phyloP scores from a whole-genome alignment of 768 basidiomycete genomes.

The Trametes punicea region DNA sequence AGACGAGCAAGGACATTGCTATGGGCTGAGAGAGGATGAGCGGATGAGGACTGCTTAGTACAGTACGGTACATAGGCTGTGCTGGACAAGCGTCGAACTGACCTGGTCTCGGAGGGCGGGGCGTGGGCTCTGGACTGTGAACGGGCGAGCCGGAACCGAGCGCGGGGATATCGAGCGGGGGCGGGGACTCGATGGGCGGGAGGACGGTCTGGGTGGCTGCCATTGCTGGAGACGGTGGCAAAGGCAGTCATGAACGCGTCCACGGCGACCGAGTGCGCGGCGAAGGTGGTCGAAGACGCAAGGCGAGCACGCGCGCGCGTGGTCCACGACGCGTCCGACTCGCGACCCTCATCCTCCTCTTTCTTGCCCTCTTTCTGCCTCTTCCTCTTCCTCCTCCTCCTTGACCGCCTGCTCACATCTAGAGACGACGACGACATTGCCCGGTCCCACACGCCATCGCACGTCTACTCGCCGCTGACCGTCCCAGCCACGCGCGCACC shows the following conservation, averaged over 20 bases:
- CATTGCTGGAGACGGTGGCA: neutral
- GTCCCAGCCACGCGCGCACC: neutral
- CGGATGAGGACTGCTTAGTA: neutral
- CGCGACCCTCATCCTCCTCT: neutral
- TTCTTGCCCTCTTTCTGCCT: neutral
- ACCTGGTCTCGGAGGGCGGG: slow-evolving; percentile 9
- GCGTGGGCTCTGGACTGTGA: slow-evolving; percentile 7
- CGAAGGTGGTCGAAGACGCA: neutral
- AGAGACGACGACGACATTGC: no score
- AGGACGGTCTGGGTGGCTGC: slow-evolving; percentile 12
- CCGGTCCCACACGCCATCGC: neutral
- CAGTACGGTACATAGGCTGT: no score
- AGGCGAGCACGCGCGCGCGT: neutral
- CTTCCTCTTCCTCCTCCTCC: neutral
- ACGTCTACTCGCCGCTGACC: neutral
- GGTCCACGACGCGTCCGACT: neutral
- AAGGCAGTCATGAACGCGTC: neutral
- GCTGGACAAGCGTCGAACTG: neutral
- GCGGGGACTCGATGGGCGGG: slow-evolving; percentile 18
- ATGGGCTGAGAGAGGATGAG: neutral
- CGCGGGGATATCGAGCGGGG: slow-evolving; percentile 15
- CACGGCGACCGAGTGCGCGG: neutral
- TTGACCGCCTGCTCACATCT: no score
- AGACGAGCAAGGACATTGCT: slow-evolving; percentile 43
- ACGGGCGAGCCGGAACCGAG: neutral